Conservation (phyloP, 345 rosid species). For the Rhodomyrtus tomentosa region DNA sequence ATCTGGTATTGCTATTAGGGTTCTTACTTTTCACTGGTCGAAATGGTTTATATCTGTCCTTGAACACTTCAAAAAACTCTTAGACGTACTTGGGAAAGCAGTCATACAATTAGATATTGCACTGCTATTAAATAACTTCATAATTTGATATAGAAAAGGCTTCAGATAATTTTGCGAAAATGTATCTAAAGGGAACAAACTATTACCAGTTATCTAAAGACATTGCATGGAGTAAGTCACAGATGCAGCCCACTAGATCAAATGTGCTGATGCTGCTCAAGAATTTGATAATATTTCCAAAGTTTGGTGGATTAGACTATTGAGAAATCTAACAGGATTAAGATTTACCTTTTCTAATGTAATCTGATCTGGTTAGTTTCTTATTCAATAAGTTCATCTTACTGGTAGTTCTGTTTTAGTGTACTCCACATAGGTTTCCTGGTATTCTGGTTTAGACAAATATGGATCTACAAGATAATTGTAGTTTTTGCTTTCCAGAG, state of each 20-base stretch:
- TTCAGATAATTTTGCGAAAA: background rate
- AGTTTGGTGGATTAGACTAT: background rate
- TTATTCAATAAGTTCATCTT: background rate
- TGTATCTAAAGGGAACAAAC: background rate
- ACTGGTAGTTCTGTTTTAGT: background rate
- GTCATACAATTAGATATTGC: background rate
- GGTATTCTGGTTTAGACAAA: background rate
- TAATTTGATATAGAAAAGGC: background rate
- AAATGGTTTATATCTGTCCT: background rate
- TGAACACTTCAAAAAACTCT: background rate
- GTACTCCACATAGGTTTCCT: background rate
- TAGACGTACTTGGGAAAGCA: background rate
- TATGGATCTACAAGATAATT: background rate
- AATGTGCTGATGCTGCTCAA: background rate
- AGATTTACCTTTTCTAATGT: background rate
- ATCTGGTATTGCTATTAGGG: background rate
- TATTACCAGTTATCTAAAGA: background rate
- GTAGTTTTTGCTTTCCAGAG: background rate
- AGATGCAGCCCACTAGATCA: background rate
- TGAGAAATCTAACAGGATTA: background rate
- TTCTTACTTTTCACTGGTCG: background rate
- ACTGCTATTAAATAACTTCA: background rate
- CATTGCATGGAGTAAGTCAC: background rate
- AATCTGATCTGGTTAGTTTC: background rate
- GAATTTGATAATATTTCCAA: background rate